These are phyloP conservation scores for Zygosaccharomyces rouxii DNA, from an alignment of 805 yeast species.

Conservation along the genomic window DNA sequence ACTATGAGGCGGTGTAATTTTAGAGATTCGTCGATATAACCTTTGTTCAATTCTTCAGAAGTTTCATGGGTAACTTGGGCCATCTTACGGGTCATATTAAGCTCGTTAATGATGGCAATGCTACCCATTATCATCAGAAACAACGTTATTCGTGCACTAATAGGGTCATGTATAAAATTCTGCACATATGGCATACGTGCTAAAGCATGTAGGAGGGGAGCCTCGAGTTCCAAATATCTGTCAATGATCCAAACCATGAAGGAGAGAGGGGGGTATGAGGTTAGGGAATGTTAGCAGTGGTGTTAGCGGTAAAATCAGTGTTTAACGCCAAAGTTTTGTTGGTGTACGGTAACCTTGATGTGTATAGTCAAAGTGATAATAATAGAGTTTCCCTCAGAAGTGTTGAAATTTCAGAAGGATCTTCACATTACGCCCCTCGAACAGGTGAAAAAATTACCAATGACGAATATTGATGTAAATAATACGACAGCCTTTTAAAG, in stretches of 20 bases:
- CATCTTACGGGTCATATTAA: constrained; percentile 35
- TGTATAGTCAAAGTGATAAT: too few relatives aligned
- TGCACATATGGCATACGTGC: constrained; percentile 18
- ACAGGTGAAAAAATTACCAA: background rate
- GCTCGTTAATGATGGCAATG: constrained; percentile 33
- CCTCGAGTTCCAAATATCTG: constrained; percentile 23
- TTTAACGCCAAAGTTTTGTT: too few relatives aligned
- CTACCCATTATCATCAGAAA: constrained; percentile 31
- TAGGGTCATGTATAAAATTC: constrained; percentile 27
- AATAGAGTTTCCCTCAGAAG: too few relatives aligned
- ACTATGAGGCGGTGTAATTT: constrained; percentile 30
- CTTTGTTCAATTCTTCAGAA: constrained; percentile 31
- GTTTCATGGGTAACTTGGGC: constrained; percentile 31
- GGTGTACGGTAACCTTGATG: too few relatives aligned
- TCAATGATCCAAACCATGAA: constrained; percentile 2
- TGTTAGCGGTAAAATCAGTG: too few relatives aligned
- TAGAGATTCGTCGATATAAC: constrained; percentile 30
- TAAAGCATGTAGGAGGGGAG: constrained; percentile 16
- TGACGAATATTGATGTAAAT: background rate
- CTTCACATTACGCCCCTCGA: background rate
- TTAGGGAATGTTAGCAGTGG: too few relatives aligned
- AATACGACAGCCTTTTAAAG: background rate
- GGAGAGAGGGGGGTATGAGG: too few relatives aligned
- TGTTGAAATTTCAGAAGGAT: background rate
- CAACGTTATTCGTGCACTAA: constrained; percentile 35